A percentile compares a stretch with the other conserved stretches of the same genome.
These are phyloP conservation scores for Tetradesmus obliquus DNA, from an alignment of 139 green algal species.

Conservation along the genomic window DNA sequence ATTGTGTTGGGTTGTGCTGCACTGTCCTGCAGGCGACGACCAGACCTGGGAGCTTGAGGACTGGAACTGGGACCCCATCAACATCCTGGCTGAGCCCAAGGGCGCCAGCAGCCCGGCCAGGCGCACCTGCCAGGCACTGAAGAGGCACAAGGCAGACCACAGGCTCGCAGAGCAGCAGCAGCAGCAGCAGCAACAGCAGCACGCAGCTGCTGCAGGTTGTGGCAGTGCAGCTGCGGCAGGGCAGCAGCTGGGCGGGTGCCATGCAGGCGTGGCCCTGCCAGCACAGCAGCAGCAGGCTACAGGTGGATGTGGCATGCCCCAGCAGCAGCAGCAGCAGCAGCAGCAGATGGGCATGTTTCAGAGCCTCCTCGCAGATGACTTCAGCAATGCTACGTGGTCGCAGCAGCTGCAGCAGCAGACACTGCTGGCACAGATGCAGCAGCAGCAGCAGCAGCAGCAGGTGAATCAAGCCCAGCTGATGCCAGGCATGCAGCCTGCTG, in stretches of 20 bases:
- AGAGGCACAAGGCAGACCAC: conserved; percentile 33
- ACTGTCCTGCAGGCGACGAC: conserved; percentile 62
- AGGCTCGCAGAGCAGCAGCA: not conserved
- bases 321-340: conserved; percentile 40
- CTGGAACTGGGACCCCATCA: conserved; percentile 68
- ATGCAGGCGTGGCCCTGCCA: not conserved
- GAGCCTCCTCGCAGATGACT: not conserved
- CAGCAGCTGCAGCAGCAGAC: conserved; percentile 35
- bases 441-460: conserved; percentile 48
- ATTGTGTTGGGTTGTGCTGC: not conserved
- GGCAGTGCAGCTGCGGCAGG: conserved; percentile 3
- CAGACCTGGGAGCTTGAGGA: conserved; percentile 67
- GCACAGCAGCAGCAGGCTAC: not conserved
- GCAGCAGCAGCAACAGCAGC: conserved; percentile 8
- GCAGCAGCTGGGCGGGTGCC: conserved; percentile 5
- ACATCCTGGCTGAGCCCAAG: conserved; percentile 59
- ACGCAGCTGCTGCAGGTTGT: not conserved
- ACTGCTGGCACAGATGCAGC: conserved; percentile 30
- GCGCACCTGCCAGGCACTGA: not conserved
- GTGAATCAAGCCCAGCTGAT: not conserved
- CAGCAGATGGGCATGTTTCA: not conserved
- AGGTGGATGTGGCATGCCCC: not conserved
- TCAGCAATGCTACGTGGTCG: not conserved
- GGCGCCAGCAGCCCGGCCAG: not conserved
- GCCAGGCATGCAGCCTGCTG: not conserved